These are phyloP conservation scores for Phoma herbarum DNA, from an alignment of 2,329 filamentous ascomycete genomes.

Conservation along the genomic window DNA sequence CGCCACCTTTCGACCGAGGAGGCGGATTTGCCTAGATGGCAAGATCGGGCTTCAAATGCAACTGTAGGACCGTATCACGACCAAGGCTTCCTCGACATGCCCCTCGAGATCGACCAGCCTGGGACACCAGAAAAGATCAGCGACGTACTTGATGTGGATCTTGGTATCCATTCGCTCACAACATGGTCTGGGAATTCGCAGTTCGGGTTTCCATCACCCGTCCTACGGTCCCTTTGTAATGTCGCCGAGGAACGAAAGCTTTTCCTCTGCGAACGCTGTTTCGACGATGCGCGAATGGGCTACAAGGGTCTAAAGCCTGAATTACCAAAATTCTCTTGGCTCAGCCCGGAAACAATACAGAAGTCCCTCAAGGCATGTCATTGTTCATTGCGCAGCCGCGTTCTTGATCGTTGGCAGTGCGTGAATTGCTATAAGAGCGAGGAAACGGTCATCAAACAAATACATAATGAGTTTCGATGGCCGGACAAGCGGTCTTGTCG, in stretches of 20 bases:
- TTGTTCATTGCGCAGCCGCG: constrained; percentile 12
- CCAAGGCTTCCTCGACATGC: constrained; percentile 43
- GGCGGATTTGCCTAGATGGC: constrained; percentile 1
- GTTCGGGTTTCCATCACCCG: constrained; percentile 38
- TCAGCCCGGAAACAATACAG: not conserved
- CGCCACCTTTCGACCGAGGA: constrained; percentile 30
- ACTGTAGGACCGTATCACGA: constrained; percentile 38
- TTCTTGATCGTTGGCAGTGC: constrained; percentile 31
- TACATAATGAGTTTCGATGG: not conserved
- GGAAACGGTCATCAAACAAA: not conserved
- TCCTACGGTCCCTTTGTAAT: constrained; percentile 37
- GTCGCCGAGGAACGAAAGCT: constrained; percentile 34
- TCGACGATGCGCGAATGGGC: constrained; percentile 5
- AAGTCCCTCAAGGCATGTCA: constrained; percentile 3
- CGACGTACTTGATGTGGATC: constrained; percentile 37
- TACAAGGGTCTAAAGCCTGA: constrained; percentile 3
- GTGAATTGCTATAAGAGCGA: constrained; percentile 25
- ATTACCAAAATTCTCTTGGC: constrained; percentile 10
- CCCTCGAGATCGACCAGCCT: constrained; percentile 30
- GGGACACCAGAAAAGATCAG: constrained; percentile 37
- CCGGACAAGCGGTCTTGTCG: not conserved
- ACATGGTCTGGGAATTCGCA: constrained; percentile 31
- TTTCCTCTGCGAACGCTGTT: constrained; percentile 22
- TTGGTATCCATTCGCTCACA: constrained; percentile 31
- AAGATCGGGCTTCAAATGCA: constrained; percentile 3